Percentiles rank a stretch among this genome's conserved stretches.
These are phyloP conservation scores for Fomitopsis schrenkii DNA, from an alignment of 1,284 basidiomycete genomes.

Conservation along the genomic window DNA sequence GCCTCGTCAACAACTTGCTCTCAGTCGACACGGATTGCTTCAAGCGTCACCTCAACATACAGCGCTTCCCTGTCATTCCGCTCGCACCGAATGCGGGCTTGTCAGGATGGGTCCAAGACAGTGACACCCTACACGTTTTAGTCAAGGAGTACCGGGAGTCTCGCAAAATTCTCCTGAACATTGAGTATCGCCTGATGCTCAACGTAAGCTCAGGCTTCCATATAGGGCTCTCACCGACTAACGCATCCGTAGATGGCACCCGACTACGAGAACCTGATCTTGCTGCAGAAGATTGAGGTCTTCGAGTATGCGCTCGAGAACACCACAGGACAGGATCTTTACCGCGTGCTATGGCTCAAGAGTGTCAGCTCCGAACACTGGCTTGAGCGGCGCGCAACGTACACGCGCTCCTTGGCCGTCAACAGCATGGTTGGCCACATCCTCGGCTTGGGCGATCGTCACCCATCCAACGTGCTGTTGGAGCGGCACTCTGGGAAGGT, in stretches of 20 bases:
- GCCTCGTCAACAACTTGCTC: conserved; percentile 93
- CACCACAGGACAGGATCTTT: conserved; percentile 98
- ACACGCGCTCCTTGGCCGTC: conserved; percentile 92
- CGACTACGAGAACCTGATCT: conserved; percentile 93
- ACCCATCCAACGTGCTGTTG: conserved; percentile 94
- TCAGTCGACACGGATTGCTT: conserved; percentile 93
- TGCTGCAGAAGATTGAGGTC: conserved; percentile 98
- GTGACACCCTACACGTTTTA: conserved; percentile 96
- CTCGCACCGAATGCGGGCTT: conserved; percentile 96
- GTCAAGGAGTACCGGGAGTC: conserved; percentile 95
- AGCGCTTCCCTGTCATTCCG: conserved; percentile 91
- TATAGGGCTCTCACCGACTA: neutral
- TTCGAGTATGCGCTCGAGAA: conserved; percentile 99
- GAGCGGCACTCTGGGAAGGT: conserved; percentile 94
- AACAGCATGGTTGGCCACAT: conserved; percentile 99
- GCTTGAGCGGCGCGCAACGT: conserved; percentile 96
- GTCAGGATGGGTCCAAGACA: conserved; percentile 94
- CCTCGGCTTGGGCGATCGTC: conserved; percentile 95
- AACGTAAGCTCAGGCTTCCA: conserved; percentile 48
- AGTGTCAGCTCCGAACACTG: conserved; percentile 95
- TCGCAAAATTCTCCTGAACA: conserved; percentile 94
- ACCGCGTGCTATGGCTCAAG: conserved; percentile 96
- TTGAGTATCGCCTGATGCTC: conserved; percentile 97
- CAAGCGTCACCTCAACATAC: conserved; percentile 94
- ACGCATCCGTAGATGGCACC: conserved; percentile 82